A percentile compares a stretch with the other conserved stretches of the same genome.
Evolutionary conservation across 2,329 filamentous ascomycete species (phyloP).

Genomic region (Botryosphaeria dothidea): DNA sequence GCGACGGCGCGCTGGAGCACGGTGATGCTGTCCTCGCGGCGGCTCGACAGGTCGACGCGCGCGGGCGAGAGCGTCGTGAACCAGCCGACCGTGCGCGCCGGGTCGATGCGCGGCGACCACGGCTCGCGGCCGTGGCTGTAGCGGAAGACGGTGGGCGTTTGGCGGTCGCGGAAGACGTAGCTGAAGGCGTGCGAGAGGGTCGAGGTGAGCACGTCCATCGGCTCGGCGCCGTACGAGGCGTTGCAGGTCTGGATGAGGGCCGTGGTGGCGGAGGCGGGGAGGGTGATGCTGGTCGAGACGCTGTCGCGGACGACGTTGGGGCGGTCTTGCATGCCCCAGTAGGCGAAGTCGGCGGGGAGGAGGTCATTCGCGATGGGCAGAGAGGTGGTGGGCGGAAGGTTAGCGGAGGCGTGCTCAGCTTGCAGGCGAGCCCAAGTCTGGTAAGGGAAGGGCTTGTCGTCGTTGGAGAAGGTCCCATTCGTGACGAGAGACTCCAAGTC

Average conservation of each 20-base stretch:
- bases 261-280: not conserved
- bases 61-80: too few species aligned
- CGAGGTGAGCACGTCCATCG: slow-evolving; percentile 25
- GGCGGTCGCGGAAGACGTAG: slow-evolving; percentile 56
- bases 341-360: not conserved
- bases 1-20: too few species aligned
- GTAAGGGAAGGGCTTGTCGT: not conserved
- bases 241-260: not conserved
- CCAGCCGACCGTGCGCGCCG: slow-evolving; percentile 61
- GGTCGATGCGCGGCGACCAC: slow-evolving; percentile 49
- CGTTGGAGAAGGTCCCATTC: not conserved
- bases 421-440: not conserved
- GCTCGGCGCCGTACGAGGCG: not conserved
- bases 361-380: not conserved
- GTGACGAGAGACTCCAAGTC: not conserved
- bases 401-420: too few species aligned
- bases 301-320: not conserved
- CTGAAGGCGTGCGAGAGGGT: slow-evolving; percentile 58
- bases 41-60: too few species aligned
- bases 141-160: slow-evolving; percentile 51
- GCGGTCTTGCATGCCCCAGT: not conserved
- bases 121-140: slow-evolving; percentile 39
- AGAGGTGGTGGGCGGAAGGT: too few species aligned
- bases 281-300: not conserved
- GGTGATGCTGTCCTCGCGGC: too few species aligned